Evolutionary conservation across 2,329 filamentous ascomycete species (phyloP).

Genomic region (Aspergillus ochraceoroseus): DNA sequence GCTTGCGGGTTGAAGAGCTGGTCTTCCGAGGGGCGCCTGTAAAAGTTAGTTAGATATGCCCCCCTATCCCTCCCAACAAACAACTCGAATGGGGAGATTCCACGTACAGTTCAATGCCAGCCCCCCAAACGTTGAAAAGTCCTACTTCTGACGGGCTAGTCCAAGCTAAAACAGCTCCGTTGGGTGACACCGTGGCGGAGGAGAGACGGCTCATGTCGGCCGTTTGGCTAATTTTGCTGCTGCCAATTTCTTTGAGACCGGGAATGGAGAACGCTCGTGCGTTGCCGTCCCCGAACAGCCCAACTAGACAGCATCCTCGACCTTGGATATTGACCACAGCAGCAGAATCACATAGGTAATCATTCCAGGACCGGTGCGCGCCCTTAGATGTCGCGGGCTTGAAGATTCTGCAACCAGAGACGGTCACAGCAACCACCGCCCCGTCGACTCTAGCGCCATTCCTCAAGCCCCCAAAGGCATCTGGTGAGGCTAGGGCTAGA

Average conservation of each 20-base stretch:
- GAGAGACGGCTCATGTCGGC: slow-evolving; percentile 69
- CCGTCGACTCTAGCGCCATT: slow-evolving; percentile 73
- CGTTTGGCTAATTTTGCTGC: slow-evolving; percentile 57
- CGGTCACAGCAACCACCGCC: slow-evolving; percentile 70
- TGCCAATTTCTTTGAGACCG: slow-evolving; percentile 75
- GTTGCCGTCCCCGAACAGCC: slow-evolving; percentile 76
- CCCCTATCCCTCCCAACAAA: not conserved
- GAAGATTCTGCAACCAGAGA: slow-evolving; percentile 75
- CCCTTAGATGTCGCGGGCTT: slow-evolving; percentile 79
- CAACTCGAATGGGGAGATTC: slow-evolving; percentile 16
- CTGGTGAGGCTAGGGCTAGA: slow-evolving; percentile 68
- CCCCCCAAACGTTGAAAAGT: slow-evolving; percentile 78
- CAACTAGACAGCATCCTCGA: slow-evolving; percentile 72
- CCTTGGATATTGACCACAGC: slow-evolving; percentile 68
- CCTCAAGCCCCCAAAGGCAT: slow-evolving; percentile 69
- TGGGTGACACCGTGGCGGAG: slow-evolving; percentile 65
- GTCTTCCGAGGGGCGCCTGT: slow-evolving; percentile 56
- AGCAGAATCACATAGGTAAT: slow-evolving; percentile 75
- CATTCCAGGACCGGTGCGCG: slow-evolving; percentile 86
- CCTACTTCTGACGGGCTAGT: slow-evolving; percentile 80
- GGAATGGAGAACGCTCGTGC: slow-evolving; percentile 83
- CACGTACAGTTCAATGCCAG: slow-evolving; percentile 59
- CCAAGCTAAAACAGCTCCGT: slow-evolving; percentile 83
- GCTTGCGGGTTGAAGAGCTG: slow-evolving; percentile 73
- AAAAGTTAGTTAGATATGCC: slow-evolving; percentile 2